Evolutionary conservation across 2,329 filamentous ascomycete species (phyloP).

Genomic region (Cryphonectria japonica): DNA sequence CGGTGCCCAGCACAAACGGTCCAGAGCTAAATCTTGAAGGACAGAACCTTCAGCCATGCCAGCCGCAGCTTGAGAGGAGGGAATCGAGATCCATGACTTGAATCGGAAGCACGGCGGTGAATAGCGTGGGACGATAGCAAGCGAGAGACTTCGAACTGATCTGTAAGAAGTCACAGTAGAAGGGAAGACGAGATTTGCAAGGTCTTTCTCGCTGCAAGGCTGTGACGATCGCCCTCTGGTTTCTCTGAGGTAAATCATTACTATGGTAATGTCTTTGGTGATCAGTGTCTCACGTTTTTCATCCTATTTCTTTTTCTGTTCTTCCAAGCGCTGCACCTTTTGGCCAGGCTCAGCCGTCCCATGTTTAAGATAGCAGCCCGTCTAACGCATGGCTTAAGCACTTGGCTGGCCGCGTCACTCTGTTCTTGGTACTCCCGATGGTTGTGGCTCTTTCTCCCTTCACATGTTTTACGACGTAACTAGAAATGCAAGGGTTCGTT

Average conservation of each 20-base stretch:
- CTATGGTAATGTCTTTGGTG: not conserved
- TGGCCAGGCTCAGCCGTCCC: not conserved
- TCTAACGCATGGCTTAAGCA: not conserved
- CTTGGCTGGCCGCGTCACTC: slow-evolving; percentile 7
- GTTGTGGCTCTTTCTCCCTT: not conserved
- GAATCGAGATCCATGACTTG: not conserved
- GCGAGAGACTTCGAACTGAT: not conserved
- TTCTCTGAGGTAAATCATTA: not conserved
- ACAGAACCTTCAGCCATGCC: not conserved
- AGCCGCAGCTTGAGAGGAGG: not conserved
- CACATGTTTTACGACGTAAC: not conserved
- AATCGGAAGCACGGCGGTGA: not conserved
- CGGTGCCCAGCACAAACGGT: not conserved
- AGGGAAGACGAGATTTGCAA: not conserved
- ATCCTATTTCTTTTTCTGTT: not conserved
- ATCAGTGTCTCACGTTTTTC: not conserved
- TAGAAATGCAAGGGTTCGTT: not conserved
- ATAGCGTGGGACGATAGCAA: not conserved
- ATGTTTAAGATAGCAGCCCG: slow-evolving; percentile 4
- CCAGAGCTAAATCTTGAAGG: not conserved
- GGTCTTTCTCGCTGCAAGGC: not conserved
- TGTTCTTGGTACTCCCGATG: not conserved
- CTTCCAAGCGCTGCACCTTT: not conserved
- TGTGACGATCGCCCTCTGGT: not conserved
- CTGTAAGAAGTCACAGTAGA: not conserved